Evolutionary conservation across 1,139 yeast species (phyloP).

Genomic region (Debaryomyces coudertii): DNA sequence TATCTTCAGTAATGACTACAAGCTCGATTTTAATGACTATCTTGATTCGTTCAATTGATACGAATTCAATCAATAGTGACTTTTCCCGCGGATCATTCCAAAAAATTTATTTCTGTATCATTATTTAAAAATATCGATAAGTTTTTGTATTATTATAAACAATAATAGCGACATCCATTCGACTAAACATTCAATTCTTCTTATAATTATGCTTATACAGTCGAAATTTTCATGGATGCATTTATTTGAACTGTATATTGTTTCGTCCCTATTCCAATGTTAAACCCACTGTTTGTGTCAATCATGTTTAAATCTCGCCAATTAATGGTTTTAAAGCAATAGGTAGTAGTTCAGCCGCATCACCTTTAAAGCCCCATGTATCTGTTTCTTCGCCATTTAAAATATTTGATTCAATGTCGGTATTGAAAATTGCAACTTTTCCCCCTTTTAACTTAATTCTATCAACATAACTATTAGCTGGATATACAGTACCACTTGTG

Average conservation of each 20-base stretch:
- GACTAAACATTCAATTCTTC: neutral
- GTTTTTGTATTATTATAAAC: neutral
- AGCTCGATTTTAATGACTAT: conserved; percentile 2
- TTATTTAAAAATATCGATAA: neutral
- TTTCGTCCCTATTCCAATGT: neutral
- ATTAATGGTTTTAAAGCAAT: conserved; percentile 60
- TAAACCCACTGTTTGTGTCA: neutral
- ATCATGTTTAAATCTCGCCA: conserved; percentile 20
- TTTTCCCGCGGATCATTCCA: neutral
- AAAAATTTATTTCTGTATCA: neutral
- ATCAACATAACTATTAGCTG: conserved; percentile 89
- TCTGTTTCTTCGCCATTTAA: conserved; percentile 43
- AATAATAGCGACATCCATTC: neutral
- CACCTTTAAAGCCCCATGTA: conserved; percentile 78
- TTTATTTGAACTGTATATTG: neutral
- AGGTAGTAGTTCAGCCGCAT: conserved; percentile 75
- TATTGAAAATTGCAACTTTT: conserved; percentile 80
- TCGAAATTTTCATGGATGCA: no score
- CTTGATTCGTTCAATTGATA: conserved; percentile 5
- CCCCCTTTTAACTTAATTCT: conserved; percentile 75
- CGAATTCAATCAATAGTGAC: neutral
- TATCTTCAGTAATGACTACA: neutral
- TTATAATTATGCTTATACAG: no score
- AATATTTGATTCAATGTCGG: conserved; percentile 55
- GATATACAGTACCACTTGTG: conserved; percentile 85